These are phyloP conservation scores for Nothopassalora personata DNA, from an alignment of 2,329 filamentous ascomycete species.

Conservation along the genomic window DNA sequence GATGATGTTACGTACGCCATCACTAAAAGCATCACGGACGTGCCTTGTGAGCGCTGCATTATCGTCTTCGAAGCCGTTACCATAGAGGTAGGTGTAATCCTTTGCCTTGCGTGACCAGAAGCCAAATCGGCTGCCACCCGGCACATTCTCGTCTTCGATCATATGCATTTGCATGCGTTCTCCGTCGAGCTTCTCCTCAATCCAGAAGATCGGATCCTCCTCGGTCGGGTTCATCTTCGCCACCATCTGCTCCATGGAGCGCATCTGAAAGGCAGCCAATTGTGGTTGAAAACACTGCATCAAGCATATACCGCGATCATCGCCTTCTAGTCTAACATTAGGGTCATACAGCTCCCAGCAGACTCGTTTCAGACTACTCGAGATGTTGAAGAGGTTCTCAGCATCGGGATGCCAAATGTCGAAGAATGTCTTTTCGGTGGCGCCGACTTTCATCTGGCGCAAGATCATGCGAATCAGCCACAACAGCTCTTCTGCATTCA, in stretches of 20 bases:
- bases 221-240: slow-evolving; percentile 59
- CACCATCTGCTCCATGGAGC: slow-evolving; percentile 75
- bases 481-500: slow-evolving; percentile 89
- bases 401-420: slow-evolving; percentile 56
- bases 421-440: slow-evolving; percentile 83
- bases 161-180: slow-evolving; percentile 98
- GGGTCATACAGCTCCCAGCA: slow-evolving; percentile 90
- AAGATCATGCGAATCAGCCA: slow-evolving; percentile 94
- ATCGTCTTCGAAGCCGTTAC: slow-evolving; percentile 66
- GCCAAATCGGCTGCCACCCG: slow-evolving; percentile 67
- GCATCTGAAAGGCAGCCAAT: slow-evolving; percentile 84
- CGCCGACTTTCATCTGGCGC: slow-evolving; percentile 68
- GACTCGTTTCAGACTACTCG: slow-evolving; percentile 80
- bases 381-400: slow-evolving; percentile 69
- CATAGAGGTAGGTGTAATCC: slow-evolving; percentile 93
- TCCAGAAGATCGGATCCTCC: slow-evolving; percentile 79
- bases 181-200: slow-evolving; percentile 95
- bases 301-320: slow-evolving; percentile 67
- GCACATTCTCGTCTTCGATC: slow-evolving; percentile 60
- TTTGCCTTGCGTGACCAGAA: slow-evolving; percentile 98
- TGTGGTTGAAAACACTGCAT: slow-evolving; percentile 98
- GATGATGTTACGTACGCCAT: slow-evolving; percentile 77
- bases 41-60: slow-evolving; percentile 75
- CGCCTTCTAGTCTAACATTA: slow-evolving; percentile 64
- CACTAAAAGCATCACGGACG: slow-evolving; percentile 68